phyloP scores from a whole-genome alignment of 441 rosid species.

The Gossypium armourianum region DNA sequence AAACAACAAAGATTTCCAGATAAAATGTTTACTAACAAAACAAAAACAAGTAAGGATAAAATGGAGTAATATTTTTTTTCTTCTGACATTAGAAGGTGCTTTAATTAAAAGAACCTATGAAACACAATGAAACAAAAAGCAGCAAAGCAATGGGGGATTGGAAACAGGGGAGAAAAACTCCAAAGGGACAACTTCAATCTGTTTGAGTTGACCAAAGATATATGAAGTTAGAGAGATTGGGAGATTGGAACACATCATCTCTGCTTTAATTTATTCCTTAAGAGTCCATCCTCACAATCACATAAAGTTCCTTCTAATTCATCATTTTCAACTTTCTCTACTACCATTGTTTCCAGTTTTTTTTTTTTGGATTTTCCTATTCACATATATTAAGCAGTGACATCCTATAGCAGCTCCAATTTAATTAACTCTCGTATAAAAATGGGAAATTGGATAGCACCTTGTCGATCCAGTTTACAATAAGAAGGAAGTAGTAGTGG shows the following conservation, averaged over 20 bases:
- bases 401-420: not conserved
- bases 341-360: constrained; percentile 5
- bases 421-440: not conserved
- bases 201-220: constrained; percentile 2
- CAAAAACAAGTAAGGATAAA: not conserved
- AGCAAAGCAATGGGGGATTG: not conserved
- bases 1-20: not conserved
- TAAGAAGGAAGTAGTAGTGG: too few species aligned
- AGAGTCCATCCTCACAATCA: constrained; percentile 25
- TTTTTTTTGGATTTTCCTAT: not conserved
- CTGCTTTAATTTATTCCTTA: constrained; percentile 25
- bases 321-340: constrained; percentile 12
- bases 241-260: constrained; percentile 15
- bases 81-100: not conserved
- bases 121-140: constrained; percentile 5
- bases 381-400: not conserved
- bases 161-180: not conserved
- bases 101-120: constrained; percentile 12
- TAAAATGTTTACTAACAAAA: not conserved
- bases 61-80: not conserved
- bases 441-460: too few species aligned
- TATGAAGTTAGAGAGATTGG: constrained; percentile 8
- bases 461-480: too few species aligned
- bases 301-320: constrained; percentile 24
- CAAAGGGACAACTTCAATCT: not conserved